Conservation (phyloP, 495 filamentous ascomycete species). For the Daldinia grandis region DNA sequence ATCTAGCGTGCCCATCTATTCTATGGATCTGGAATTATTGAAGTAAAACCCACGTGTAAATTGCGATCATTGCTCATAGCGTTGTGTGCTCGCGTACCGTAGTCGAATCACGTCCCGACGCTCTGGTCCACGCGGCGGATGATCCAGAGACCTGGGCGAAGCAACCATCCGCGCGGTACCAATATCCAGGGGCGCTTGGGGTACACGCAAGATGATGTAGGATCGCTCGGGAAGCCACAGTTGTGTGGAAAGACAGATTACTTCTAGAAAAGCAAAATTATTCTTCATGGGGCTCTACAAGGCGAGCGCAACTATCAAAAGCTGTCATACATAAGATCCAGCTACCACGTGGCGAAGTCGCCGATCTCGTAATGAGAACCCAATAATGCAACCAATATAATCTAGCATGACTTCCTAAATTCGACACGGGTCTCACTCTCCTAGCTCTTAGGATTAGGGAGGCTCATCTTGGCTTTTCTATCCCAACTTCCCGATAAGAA, state of each 20-base stretch:
- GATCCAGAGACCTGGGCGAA: constrained; percentile 22
- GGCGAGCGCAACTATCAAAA: constrained; percentile 26
- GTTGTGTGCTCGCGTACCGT: constrained; percentile 3
- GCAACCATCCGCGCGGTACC: constrained; percentile 31
- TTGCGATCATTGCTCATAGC: constrained; percentile 4
- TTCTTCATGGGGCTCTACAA: constrained; percentile 6
- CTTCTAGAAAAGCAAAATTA: constrained; percentile 38
- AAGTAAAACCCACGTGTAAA: constrained; percentile 24
- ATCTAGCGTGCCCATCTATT: neutral
- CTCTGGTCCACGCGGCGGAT: constrained; percentile 23
- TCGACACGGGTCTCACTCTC: constrained; percentile 26
- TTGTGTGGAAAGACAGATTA: constrained; percentile 22
- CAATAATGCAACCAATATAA: constrained; percentile 42
- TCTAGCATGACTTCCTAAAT: constrained; percentile 20
- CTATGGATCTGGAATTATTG: constrained; percentile 24
- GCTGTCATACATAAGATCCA: constrained; percentile 29
- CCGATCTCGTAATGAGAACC: constrained; percentile 37
- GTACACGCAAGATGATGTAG: constrained; percentile 33
- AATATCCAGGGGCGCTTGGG: constrained; percentile 22
- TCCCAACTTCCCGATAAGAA: neutral
- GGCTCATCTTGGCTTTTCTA: neutral
- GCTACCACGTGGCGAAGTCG: constrained; percentile 39
- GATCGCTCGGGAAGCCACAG: constrained; percentile 37
- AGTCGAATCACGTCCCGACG: constrained; percentile 21
- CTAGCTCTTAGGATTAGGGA: neutral